These are phyloP conservation scores for Colletotrichum siamense DNA, from an alignment of 2,329 filamentous ascomycete species.

Conservation along the genomic window DNA sequence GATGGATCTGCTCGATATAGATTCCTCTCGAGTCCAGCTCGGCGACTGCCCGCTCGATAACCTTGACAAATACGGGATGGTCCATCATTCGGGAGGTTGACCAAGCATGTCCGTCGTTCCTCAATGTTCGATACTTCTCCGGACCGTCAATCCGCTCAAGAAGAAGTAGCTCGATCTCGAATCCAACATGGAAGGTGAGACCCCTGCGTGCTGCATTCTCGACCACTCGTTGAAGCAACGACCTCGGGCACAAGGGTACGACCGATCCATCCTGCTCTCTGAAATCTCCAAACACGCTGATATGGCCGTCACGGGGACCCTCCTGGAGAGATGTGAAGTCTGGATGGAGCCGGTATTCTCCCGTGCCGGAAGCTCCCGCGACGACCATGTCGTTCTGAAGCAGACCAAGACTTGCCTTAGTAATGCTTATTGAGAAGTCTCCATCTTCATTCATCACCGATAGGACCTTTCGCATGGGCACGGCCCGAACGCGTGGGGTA, in stretches of 20 bases:
- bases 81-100: constrained; percentile 68
- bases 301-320: constrained; percentile 65
- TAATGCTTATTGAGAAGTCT: constrained; percentile 61
- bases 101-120: constrained; percentile 74
- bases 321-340: constrained; percentile 67
- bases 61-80: constrained; percentile 57
- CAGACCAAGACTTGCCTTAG: constrained; percentile 68
- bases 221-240: constrained; percentile 62
- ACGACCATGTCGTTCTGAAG: constrained; percentile 70
- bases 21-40: constrained; percentile 68
- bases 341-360: constrained; percentile 70
- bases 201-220: constrained; percentile 54
- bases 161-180: constrained; percentile 83
- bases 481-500: constrained; percentile 67
- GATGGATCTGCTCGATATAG: constrained; percentile 73
- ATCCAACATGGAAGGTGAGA: constrained; percentile 71
- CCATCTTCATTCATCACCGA: constrained; percentile 50
- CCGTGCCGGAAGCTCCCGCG: constrained; percentile 59
- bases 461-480: constrained; percentile 66
- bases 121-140: constrained; percentile 46
- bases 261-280: constrained; percentile 57
- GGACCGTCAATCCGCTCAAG: constrained; percentile 51
- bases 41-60: constrained; percentile 70
- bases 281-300: constrained; percentile 73
- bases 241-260: constrained; percentile 67